Conservation (phyloP, 306 rosid genomes). For the Vicia faba region DNA sequence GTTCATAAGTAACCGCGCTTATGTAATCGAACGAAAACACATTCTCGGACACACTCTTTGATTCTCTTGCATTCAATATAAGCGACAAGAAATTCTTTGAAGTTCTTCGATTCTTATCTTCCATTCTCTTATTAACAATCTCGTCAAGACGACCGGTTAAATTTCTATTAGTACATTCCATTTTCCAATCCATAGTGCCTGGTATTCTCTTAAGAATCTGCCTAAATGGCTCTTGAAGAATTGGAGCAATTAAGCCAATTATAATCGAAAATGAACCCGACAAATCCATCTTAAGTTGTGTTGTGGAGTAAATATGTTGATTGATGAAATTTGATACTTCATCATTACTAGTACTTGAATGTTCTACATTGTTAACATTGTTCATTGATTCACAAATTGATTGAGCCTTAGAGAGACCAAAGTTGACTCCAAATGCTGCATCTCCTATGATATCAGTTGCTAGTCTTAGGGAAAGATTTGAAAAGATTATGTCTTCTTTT, state of each 20-base stretch:
- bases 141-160: slow-evolving; percentile 66
- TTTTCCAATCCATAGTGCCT: slow-evolving; percentile 82
- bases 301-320: slow-evolving; percentile 83
- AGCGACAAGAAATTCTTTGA: slow-evolving; percentile 77
- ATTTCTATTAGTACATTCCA: slow-evolving; percentile 57
- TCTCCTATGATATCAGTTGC: slow-evolving; percentile 87
- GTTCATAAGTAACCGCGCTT: slow-evolving; percentile 87
- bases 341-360: slow-evolving; percentile 19
- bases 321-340: slow-evolving; percentile 79
- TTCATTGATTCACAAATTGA: slow-evolving; percentile 43
- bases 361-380: slow-evolving; percentile 6
- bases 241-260: slow-evolving; percentile 74
- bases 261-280: slow-evolving; percentile 95
- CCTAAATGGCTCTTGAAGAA: slow-evolving; percentile 83
- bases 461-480: slow-evolving; percentile 70
- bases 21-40: slow-evolving; percentile 70
- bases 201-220: slow-evolving; percentile 78
- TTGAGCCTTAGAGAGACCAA: slow-evolving; percentile 67
- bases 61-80: slow-evolving; percentile 72
- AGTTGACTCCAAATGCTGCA: slow-evolving; percentile 96
- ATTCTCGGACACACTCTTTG: slow-evolving; percentile 47
- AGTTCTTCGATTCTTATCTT: slow-evolving; percentile 47
- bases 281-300: slow-evolving; percentile 90
- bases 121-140: slow-evolving; percentile 70
- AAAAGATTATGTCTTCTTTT: slow-evolving; percentile 63